phyloP scores from a whole-genome alignment of 441 rosid genomes.

The Adansonia rubrostipa region DNA sequence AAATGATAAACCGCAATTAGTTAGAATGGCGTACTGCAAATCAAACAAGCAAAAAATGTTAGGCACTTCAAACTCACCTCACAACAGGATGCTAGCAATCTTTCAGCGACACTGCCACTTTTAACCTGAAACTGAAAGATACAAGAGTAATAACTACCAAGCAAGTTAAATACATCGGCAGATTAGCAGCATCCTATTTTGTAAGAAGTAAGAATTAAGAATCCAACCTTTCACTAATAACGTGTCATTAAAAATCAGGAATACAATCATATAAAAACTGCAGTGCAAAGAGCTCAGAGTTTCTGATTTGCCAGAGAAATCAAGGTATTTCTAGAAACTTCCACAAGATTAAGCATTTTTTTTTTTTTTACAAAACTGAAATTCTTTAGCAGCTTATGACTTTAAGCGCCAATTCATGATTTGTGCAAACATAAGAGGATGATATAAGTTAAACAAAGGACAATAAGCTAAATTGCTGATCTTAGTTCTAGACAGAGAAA shows the following conservation, averaged over 20 bases:
- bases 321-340: constrained; percentile 18
- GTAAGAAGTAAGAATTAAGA: constrained; percentile 3
- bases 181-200: neutral
- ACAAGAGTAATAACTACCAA: constrained; percentile 34
- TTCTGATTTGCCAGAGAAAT: constrained; percentile 5
- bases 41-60: neutral
- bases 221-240: constrained; percentile 8
- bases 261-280: neutral
- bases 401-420: neutral
- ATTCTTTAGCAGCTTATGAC: neutral
- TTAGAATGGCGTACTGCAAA: neutral
- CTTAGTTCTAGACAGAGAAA: constrained; percentile 8
- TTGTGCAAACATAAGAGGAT: neutral
- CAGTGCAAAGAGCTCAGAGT: neutral
- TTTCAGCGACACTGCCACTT: constrained; percentile 68
- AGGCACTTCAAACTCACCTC: constrained; percentile 57
- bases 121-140: constrained; percentile 57
- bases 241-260: neutral
- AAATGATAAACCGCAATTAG: constrained; percentile 13
- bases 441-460: constrained; percentile 7
- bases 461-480: neutral
- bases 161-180: constrained; percentile 24
- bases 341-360: constrained; percentile 10
- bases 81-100: constrained; percentile 75
- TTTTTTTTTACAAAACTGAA: neutral